Percentiles rank a stretch among this genome's conserved stretches.
phyloP scores from a whole-genome alignment of 2,329 filamentous ascomycete genomes.

The Nannizzia gypsea region DNA sequence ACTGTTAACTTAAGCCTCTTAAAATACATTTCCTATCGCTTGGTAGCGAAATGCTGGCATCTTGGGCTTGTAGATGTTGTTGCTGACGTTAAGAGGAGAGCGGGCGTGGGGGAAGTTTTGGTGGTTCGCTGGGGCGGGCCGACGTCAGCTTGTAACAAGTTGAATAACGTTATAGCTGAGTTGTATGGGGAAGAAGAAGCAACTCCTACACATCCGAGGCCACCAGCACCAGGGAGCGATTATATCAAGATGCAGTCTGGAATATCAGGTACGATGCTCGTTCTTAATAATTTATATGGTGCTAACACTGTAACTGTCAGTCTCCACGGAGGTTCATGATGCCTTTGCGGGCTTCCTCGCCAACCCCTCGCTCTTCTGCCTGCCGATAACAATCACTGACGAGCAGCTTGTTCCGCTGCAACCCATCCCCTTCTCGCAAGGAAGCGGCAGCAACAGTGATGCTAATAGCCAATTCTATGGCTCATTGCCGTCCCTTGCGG shows the following conservation, averaged over 20 bases:
- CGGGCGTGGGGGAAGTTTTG: background rate
- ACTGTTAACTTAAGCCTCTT: background rate
- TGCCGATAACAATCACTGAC: conserved; percentile 36
- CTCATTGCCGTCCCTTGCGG: conserved; percentile 39
- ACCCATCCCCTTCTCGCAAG: conserved; percentile 30
- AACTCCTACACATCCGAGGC: background rate
- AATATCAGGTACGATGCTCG: conserved; percentile 30
- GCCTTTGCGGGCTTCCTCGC: conserved; percentile 36
- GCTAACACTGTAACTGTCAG: conserved; percentile 19
- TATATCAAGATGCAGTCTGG: conserved; percentile 36
- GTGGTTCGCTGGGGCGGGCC: background rate
- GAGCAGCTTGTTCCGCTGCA: conserved; percentile 34
- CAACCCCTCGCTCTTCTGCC: conserved; percentile 32
- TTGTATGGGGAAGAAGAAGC: background rate
- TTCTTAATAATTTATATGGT: conserved; percentile 1
- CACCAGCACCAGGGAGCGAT: background rate
- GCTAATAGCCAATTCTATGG: conserved; percentile 37
- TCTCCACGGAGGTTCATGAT: conserved; percentile 36
- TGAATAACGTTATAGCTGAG: background rate
- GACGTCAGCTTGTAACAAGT: background rate
- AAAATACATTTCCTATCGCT: background rate
- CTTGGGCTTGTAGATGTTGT: background rate
- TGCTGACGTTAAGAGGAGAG: background rate
- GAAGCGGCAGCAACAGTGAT: conserved; percentile 6
- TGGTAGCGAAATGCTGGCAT: background rate